These are phyloP conservation scores for Pythium graminicola DNA, from an alignment of 352 stramenopile species.

Conservation along the genomic window DNA sequence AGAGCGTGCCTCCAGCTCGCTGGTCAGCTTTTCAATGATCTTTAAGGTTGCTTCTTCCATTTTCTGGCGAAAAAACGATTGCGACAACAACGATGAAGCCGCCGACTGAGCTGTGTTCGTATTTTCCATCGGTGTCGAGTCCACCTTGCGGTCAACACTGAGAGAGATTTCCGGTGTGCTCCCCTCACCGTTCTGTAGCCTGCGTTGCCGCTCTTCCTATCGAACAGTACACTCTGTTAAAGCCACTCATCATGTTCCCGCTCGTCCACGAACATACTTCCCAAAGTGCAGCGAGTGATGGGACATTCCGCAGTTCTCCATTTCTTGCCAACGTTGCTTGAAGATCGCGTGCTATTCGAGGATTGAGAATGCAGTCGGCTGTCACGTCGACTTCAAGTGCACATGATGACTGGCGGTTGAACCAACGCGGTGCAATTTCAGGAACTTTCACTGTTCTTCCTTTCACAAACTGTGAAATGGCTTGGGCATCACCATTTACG, in stretches of 20 bases:
- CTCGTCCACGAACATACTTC: constrained; percentile 35
- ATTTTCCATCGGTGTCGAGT: constrained; percentile 13
- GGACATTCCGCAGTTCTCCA: constrained; percentile 53
- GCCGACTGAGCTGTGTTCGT: constrained; percentile 17
- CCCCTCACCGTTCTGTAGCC: constrained; percentile 41
- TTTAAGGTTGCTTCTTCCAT: constrained; percentile 58
- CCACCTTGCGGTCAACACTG: constrained; percentile 42
- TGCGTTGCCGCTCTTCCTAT: constrained; percentile 63
- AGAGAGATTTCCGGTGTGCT: constrained; percentile 44
- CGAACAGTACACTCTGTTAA: neutral
- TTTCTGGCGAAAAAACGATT: constrained; percentile 78
- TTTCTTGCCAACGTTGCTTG: constrained; percentile 35
- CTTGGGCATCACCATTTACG: constrained; percentile 20
- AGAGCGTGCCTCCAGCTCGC: constrained; percentile 5
- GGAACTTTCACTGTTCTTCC: constrained; percentile 21
- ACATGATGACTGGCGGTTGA: constrained; percentile 63
- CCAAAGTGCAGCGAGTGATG: constrained; percentile 76
- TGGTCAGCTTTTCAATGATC: constrained; percentile 45
- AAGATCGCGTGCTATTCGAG: constrained; percentile 34
- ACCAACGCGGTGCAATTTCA: constrained; percentile 36
- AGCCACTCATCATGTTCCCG: neutral
- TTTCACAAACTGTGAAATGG: constrained; percentile 21
- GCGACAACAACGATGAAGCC: constrained; percentile 55
- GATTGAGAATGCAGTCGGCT: constrained; percentile 62
- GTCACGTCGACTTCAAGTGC: constrained; percentile 67